Evolutionary conservation across 2,329 filamentous ascomycete species (phyloP), one percentile per base, ranked within the genome.

Genomic region (Apiospora pterosperma): DNA sequence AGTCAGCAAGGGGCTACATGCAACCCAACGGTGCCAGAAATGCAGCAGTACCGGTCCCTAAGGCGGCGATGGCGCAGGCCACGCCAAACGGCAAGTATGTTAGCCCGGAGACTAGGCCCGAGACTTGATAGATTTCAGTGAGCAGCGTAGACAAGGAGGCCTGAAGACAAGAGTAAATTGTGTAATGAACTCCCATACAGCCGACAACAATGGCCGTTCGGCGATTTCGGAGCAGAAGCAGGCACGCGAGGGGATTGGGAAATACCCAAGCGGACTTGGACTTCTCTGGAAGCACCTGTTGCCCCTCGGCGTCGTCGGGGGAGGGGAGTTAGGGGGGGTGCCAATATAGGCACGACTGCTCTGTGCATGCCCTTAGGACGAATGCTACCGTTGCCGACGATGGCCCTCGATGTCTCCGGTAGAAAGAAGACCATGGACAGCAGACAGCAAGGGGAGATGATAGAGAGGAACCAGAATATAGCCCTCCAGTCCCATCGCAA

Each of bases 51-150:
- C 66, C 62, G 4, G 59, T 63, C 19, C 48, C 23, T 16, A 65
- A 63, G 19, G 65, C 62, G n/a, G 62, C 44, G 4, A 62, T 28
- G 1, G 63, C 64, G 41, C 64, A 68, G 5, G 64, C 66, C 23
- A 65, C 52, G 23, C 66, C 64, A 16, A 67, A 67, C 8, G 66
- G 67, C 5, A 68, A 61, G 36, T 67, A 68, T 11, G 39, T 65
- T 21, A 68, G 25, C 2, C 63, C 66, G 2, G 59, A 44, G n/a
- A 63, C 41, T 21, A 65, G 23, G 5, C 67, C 64, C 10, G 64
- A 64, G 8, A 65, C 61, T 4, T 36, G 42, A 38, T 66, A 69
- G 10, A 62, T 44, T 8, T 65, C 41, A 6, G 64, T 25, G 10
- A 67, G 66, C 16, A 67, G 21, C 12, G 61, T 67, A 0, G 63